Conservation (phyloP, 1,139 yeast species). For the Yamadazyma conglobata region DNA sequence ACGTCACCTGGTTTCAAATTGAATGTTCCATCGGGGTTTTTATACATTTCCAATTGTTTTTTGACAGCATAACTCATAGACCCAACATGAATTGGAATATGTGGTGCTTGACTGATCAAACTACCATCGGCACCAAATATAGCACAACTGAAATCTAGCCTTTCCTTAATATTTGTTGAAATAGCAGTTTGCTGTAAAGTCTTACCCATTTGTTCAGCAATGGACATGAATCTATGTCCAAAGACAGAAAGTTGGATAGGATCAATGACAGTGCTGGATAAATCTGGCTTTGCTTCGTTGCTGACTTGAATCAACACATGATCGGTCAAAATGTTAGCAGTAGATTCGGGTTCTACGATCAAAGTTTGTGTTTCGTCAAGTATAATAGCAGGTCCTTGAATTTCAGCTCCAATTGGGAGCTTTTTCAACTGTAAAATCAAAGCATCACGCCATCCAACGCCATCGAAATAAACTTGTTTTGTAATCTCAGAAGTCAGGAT, state of each 20-base stretch:
- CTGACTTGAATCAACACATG: slow-evolving; percentile 18
- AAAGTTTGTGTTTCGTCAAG: slow-evolving; percentile 20
- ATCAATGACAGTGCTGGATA: slow-evolving; percentile 17
- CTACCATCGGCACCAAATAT: slow-evolving; percentile 72
- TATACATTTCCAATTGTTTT: slow-evolving; percentile 63
- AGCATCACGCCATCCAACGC: slow-evolving; percentile 47
- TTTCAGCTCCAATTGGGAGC: slow-evolving; percentile 48
- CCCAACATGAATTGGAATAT: slow-evolving; percentile 83
- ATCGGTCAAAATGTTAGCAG: slow-evolving; percentile 13
- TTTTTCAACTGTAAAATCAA: slow-evolving; percentile 49
- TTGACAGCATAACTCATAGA: slow-evolving; percentile 85
- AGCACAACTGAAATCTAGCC: slow-evolving; percentile 84
- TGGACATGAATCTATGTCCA: slow-evolving; percentile 18
- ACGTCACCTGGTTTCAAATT: slow-evolving; percentile 65
- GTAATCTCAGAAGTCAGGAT: slow-evolving; percentile 6
- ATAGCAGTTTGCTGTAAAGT: slow-evolving; percentile 19
- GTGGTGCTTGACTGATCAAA: slow-evolving; percentile 83
- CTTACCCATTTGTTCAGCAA: slow-evolving; percentile 18
- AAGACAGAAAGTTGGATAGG: slow-evolving; percentile 17
- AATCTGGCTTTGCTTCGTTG: slow-evolving; percentile 7
- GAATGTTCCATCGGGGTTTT: slow-evolving; percentile 16
- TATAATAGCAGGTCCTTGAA: slow-evolving; percentile 60
- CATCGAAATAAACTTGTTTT: slow-evolving; percentile 30
- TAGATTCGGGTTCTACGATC: slow-evolving; percentile 15
- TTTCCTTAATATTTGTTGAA: slow-evolving; percentile 73